Evolutionary conservation across 1,139 yeast genomes (phyloP).

Genomic region (Casaregolazyma suthepensis): DNA sequence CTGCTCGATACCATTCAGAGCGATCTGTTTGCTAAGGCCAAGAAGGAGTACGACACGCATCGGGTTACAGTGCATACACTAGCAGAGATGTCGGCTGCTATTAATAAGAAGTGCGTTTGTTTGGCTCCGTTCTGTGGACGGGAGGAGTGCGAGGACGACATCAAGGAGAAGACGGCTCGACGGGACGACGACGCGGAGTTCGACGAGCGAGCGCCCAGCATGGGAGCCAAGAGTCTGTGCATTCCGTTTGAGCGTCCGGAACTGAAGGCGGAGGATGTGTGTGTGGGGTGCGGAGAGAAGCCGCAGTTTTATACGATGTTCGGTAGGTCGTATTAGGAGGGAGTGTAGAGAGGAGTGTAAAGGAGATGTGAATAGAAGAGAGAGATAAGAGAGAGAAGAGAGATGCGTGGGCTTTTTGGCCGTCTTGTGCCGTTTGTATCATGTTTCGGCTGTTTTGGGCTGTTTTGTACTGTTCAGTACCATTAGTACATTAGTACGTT

Average conservation of each 20-base stretch:
- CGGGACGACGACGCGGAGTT: conserved; percentile 78
- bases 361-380: no score
- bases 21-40: conserved; percentile 72
- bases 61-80: conserved; percentile 75
- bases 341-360: not conserved
- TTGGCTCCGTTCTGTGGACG: conserved; percentile 97
- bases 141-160: conserved; percentile 91
- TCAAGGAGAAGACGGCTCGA: conserved; percentile 84
- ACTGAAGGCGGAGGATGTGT: conserved; percentile 70
- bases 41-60: conserved; percentile 74
- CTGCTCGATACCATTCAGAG: conserved; percentile 75
- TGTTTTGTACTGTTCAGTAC: no score
- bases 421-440: no score
- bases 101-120: conserved; percentile 86
- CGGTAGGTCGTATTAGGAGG: conserved; percentile 77
- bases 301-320: conserved; percentile 87
- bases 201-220: conserved; percentile 95
- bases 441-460: no score
- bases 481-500: no score
- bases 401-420: no score
- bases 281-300: conserved; percentile 67
- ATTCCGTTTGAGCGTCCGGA: conserved; percentile 78
- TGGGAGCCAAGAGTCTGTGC: conserved; percentile 99
- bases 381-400: no score
- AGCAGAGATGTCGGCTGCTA: conserved; percentile 88